Base-by-base conservation (phyloP, 768 basidiomycete genomes). In the Fomitopsis serialis region DNA sequence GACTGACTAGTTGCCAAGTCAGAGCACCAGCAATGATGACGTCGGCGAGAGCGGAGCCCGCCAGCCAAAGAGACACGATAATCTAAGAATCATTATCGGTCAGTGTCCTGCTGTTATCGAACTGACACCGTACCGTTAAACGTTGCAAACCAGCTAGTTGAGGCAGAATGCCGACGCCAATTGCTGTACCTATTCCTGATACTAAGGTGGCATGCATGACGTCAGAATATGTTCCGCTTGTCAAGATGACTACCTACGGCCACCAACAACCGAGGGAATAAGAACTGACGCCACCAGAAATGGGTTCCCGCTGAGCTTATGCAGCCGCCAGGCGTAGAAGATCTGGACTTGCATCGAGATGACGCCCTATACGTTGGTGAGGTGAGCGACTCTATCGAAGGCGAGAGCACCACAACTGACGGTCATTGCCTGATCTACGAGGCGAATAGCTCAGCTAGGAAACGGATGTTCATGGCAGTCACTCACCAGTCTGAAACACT, bases 11-110 rank as follows among this genome's bases (percentile, higher is more conserved):
- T 32, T 69, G 73, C 44, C 66, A 58, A 9, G 74, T 73, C 7
- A 82, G 68, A 1, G 70, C 57, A 0, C 60, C 51, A 1, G 80
- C 75, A 45, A 82, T 82, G 13, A 78, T 57, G 10, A 75, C 56
- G 59, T 82, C 81, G 10, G 73, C 71, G 12, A 70, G 63, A 5
- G 73, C 74, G 13, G 77, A 71, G 0, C 73, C 61, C n/a, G 72
- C 59, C 32, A 82, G 72, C 79, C 80, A 81, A 10, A 66, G 37
- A 36, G 66, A 68, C 45, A 64, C 65, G 42, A 70, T 51, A 12
- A 32, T 24, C 25, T 47, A 24, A 8, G 15, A 5, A 5, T 15
- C 6, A 40, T 8, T 6, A 17, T 17, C 4, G 6, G 19, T 40
- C 6, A 40, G 37, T 4, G 15, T 17, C 37, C 15, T 7, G 37